Evolutionary conservation across 2,329 filamentous ascomycete species (phyloP).

Genomic region (Ceratocystis harringtonii): DNA sequence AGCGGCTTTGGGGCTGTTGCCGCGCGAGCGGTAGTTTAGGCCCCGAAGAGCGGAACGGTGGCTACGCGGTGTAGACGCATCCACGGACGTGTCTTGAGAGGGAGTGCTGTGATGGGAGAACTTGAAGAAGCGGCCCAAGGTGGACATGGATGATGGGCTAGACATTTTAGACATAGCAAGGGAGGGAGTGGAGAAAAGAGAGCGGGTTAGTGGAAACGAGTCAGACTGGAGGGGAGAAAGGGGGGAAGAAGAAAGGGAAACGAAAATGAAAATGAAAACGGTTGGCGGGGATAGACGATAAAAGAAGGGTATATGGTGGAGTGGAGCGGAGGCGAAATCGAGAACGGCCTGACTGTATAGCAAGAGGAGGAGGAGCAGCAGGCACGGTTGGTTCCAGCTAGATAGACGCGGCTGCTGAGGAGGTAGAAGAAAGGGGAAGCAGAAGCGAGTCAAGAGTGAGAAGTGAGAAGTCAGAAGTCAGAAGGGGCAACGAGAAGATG

Average conservation of each 20-base stretch:
- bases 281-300: background rate
- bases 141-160: background rate
- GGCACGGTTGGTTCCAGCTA: background rate
- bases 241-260: background rate
- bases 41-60: constrained; percentile 4
- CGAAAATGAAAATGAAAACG: background rate
- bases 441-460: background rate
- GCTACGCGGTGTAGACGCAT: constrained; percentile 9
- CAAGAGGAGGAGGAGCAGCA: background rate
- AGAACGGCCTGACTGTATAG: background rate
- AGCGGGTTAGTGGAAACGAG: background rate
- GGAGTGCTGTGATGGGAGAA: background rate
- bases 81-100: constrained; percentile 6
- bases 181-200: background rate
- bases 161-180: background rate
- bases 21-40: constrained; percentile 2
- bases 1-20: background rate
- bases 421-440: background rate
- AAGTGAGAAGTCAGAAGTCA: background rate
- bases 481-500: background rate
- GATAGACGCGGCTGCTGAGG: background rate
- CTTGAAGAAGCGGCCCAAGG: constrained; percentile 9
- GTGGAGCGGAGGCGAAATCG: background rate
- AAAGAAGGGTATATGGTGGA: background rate
- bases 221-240: background rate